Evolutionary conservation across 176 grass and related monocot species (phyloP).

Genomic region (Carex parvula): DNA sequence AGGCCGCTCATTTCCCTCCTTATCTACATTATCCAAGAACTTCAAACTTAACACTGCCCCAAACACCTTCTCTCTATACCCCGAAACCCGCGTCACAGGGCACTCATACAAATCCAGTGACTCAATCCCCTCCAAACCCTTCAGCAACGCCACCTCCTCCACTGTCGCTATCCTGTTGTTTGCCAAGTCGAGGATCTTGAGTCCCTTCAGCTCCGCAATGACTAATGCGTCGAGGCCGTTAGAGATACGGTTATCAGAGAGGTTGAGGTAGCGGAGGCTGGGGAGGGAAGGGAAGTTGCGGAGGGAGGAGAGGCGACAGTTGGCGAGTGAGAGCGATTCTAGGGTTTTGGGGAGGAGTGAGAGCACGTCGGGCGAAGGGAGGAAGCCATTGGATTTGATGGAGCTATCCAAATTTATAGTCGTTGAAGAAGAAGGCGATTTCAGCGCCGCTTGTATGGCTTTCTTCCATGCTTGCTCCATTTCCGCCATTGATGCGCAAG

Average conservation of each 20-base stretch:
- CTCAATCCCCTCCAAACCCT: conserved; percentile 12
- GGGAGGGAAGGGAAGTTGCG: conserved; percentile 1
- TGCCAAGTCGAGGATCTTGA: conserved; percentile 10
- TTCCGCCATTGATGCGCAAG: conserved; percentile 10
- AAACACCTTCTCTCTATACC: conserved; percentile 35
- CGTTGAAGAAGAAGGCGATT: conserved; percentile 7
- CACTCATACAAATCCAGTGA: conserved; percentile 39
- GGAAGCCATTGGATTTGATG: conserved; percentile 17
- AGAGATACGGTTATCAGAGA: conserved; percentile 24
- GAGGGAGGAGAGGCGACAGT: conserved; percentile 25
- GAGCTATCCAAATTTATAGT: conserved; percentile 12
- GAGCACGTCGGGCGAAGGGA: conserved; percentile 13
- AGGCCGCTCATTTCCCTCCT: conserved; percentile 29
- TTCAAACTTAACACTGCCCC: conserved; percentile 7
- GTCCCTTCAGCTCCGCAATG: neutral
- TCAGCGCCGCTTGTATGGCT: conserved; percentile 10
- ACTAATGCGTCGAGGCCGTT: conserved; percentile 4
- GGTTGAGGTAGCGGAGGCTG: conserved; percentile 3
- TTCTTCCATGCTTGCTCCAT: conserved; percentile 23
- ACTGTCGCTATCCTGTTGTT: conserved; percentile 14
- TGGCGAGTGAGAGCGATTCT: conserved; percentile 20
- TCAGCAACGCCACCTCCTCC: conserved; percentile 7
- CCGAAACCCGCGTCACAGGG: conserved; percentile 12
- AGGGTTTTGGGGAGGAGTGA: conserved; percentile 18
- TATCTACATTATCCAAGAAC: conserved; percentile 37